Conservation (phyloP, 352 stramenopile genomes). For the Globisporangium barbulae region DNA sequence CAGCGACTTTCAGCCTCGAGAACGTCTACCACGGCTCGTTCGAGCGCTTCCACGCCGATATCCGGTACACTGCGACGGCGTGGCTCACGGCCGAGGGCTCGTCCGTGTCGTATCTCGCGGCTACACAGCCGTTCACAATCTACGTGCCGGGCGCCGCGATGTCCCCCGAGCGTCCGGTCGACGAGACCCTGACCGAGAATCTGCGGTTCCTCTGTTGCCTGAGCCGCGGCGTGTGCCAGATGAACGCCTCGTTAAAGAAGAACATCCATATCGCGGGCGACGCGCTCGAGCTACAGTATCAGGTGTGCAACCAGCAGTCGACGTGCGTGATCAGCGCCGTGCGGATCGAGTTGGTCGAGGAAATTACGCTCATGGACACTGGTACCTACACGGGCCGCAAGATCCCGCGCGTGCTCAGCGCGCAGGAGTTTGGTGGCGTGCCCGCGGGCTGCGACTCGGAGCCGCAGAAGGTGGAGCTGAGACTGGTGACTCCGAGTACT, state of each 20-base stretch:
- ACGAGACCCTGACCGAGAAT: conserved; percentile 9
- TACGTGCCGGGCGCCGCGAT: conserved; percentile 7
- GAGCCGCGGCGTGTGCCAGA: conserved; percentile 2
- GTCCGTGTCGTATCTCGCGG: conserved; percentile 14
- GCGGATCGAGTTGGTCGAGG: conserved; percentile 15
- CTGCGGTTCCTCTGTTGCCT: conserved; percentile 17
- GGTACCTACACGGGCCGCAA: conserved; percentile 7
- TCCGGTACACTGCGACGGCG: conserved; percentile 15
- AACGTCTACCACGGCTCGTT: conserved; percentile 15
- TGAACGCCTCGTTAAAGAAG: conserved; percentile 4
- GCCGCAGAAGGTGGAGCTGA: conserved; percentile 5
- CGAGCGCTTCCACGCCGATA: conserved; percentile 13
- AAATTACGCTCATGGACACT: conserved; percentile 11
- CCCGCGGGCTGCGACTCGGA: conserved; percentile 4
- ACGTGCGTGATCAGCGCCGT: conserved; percentile 4
- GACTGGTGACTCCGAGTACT: not conserved
- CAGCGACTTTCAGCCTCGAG: conserved; percentile 15
- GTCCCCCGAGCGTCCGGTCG: not conserved
- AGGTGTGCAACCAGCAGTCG: conserved; percentile 11
- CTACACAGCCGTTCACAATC: conserved; percentile 12
- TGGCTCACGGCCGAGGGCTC: conserved; percentile 16
- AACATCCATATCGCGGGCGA: conserved; percentile 11
- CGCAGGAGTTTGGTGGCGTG: conserved; percentile 11
- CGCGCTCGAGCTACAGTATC: conserved; percentile 13
- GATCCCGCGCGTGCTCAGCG: conserved; percentile 4